Evolutionary conservation across 352 stramenopile species (phyloP).

Genomic region (Phytophthora melonis): DNA sequence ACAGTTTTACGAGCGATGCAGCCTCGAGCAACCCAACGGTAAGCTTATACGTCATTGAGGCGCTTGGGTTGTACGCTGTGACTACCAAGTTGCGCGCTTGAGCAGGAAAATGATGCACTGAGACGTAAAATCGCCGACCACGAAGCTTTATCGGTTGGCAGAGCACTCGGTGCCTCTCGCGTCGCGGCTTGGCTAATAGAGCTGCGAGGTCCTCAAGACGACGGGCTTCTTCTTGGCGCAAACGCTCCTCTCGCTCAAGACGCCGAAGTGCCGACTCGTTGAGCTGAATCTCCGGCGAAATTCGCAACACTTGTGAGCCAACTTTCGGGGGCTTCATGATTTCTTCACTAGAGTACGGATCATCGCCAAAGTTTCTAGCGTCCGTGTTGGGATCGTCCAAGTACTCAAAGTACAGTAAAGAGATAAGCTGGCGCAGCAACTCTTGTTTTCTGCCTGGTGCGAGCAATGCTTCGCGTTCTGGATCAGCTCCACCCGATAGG

Average conservation of each 20-base stretch:
- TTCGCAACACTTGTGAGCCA: slow-evolving; percentile 37
- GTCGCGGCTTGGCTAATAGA: slow-evolving; percentile 55
- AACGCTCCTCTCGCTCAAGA: slow-evolving; percentile 59
- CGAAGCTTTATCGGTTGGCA: slow-evolving; percentile 43
- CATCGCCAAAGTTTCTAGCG: background rate
- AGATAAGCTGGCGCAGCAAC: slow-evolving; percentile 59
- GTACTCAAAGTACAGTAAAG: slow-evolving; percentile 76
- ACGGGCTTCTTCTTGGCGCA: slow-evolving; percentile 59
- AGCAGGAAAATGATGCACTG: slow-evolving; percentile 67
- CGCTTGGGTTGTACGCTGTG: slow-evolving; percentile 56
- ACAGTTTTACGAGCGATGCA: slow-evolving; percentile 45
- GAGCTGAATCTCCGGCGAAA: slow-evolving; percentile 55
- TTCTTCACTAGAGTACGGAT: slow-evolving; percentile 6
- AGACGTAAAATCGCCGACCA: slow-evolving; percentile 60
- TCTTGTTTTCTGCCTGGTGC: slow-evolving; percentile 61
- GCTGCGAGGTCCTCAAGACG: slow-evolving; percentile 53
- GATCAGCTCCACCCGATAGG: slow-evolving; percentile 26
- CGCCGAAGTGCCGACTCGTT: slow-evolving; percentile 56
- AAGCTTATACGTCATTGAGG: slow-evolving; percentile 51
- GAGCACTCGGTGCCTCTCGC: slow-evolving; percentile 59
- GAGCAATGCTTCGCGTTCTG: slow-evolving; percentile 49
- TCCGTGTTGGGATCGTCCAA: slow-evolving; percentile 9
- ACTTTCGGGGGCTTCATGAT: background rate
- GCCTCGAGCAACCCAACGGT: slow-evolving; percentile 54
- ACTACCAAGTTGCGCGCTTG: slow-evolving; percentile 68